Conservation (phyloP, 2,329 filamentous ascomycete genomes). For the Microcyclosporella mali region DNA sequence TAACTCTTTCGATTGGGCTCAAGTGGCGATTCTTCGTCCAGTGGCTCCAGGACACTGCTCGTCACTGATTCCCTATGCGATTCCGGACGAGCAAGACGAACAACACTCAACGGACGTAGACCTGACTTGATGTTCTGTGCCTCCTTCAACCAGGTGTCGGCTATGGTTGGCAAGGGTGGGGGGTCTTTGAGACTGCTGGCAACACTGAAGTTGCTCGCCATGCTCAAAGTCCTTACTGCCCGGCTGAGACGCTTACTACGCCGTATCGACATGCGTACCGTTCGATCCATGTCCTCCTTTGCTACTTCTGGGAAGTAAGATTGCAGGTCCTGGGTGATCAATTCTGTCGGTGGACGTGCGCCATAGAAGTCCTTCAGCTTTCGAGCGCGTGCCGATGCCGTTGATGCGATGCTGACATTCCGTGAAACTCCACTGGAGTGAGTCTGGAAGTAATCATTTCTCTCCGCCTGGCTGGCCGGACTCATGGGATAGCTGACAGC, state of each 20-base stretch:
- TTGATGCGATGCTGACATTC: conserved; percentile 29
- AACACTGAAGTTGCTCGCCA: conserved; percentile 87
- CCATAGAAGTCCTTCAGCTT: conserved; percentile 80
- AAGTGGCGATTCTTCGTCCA: conserved; percentile 81
- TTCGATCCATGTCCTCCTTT: conserved; percentile 90
- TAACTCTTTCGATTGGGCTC: conserved; percentile 93
- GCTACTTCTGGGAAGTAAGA: conserved; percentile 97
- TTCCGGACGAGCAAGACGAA: conserved; percentile 50
- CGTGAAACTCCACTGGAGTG: conserved; percentile 21
- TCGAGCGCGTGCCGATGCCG: conserved; percentile 39
- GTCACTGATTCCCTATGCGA: conserved; percentile 80
- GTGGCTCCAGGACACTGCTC: conserved; percentile 79
- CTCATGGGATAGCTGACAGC: conserved; percentile 82
- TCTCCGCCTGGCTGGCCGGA: conserved; percentile 61
- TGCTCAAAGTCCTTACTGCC: conserved; percentile 86
- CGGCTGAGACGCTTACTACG: conserved; percentile 86
- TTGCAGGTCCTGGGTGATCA: conserved; percentile 92
- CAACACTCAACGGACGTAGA: conserved; percentile 55
- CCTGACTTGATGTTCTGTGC: conserved; percentile 45
- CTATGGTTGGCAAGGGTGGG: conserved; percentile 90
- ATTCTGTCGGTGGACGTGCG: conserved; percentile 85
- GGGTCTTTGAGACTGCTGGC: conserved; percentile 89
- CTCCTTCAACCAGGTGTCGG: conserved; percentile 79
- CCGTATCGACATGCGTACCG: conserved; percentile 84
- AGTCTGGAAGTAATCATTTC: conserved; percentile 51